Percentiles rank a stretch among this genome's conserved stretches.
Evolutionary conservation across 768 basidiomycete species (phyloP).

Genomic region (Mycena galericulata): DNA sequence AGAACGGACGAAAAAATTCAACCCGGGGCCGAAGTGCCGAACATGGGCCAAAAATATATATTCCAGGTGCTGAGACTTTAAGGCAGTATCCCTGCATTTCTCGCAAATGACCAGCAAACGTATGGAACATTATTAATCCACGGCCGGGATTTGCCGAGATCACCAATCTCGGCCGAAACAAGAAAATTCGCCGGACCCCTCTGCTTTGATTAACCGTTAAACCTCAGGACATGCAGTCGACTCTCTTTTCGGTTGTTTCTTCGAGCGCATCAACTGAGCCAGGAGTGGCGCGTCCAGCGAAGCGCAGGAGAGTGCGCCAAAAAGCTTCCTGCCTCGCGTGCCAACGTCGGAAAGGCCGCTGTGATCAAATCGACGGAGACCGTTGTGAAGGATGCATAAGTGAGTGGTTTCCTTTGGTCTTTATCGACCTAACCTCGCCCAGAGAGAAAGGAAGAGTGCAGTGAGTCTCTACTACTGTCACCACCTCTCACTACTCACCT

Average conservation of each 20-base stretch:
- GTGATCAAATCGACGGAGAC: conserved; percentile 21
- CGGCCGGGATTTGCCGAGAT: no score
- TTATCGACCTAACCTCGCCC: neutral
- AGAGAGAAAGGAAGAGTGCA: conserved; percentile 24
- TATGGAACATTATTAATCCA: no score
- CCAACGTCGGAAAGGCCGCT: conserved; percentile 22
- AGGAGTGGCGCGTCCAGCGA: conserved; percentile 12
- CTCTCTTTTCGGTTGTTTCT: neutral
- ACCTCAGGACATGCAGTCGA: neutral
- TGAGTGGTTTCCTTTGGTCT: neutral
- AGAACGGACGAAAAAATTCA: no score
- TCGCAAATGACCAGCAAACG: no score
- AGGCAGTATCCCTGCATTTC: no score
- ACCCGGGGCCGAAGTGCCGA: no score
- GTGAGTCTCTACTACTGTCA: neutral
- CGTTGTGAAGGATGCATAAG: conserved; percentile 25
- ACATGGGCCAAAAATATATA: no score
- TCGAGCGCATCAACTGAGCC: neutral
- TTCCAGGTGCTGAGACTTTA: no score
- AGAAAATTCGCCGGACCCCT: no score
- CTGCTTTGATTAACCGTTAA: no score
- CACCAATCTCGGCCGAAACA: no score
- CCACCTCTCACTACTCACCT: neutral
- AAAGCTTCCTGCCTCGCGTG: conserved; percentile 20
- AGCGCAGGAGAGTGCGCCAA: conserved; percentile 20